Evolutionary conservation across 2,329 filamentous ascomycete genomes (phyloP).

Genomic region (Cladorrhinum sp.): DNA sequence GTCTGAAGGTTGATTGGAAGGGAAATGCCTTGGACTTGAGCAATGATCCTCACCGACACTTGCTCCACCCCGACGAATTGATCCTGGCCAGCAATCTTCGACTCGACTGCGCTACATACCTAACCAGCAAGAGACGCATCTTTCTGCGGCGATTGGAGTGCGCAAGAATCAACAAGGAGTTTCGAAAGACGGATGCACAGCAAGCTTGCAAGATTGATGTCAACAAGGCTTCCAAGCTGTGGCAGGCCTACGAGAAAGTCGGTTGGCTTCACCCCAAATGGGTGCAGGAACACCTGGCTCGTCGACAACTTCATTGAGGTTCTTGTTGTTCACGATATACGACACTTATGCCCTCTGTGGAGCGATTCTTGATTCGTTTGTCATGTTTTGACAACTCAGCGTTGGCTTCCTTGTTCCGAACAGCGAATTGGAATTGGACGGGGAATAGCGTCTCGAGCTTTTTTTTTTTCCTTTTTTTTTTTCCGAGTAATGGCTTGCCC

Average conservation of each 20-base stretch:
- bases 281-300: constrained; percentile 17
- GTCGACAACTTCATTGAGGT: neutral
- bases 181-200: constrained; percentile 92
- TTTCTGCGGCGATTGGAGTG: constrained; percentile 73
- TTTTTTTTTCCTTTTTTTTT: neutral
- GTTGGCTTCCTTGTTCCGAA: no score
- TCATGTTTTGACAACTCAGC: neutral
- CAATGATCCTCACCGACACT: constrained; percentile 63
- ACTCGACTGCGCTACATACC: constrained; percentile 81
- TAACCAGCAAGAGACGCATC: constrained; percentile 90
- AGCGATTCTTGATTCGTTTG: neutral
- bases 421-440: no score
- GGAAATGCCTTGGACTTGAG: constrained; percentile 73
- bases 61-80: constrained; percentile 77
- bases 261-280: constrained; percentile 67
- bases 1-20: constrained; percentile 84
- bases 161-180: constrained; percentile 70
- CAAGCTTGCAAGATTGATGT: constrained; percentile 98
- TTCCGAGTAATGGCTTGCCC: neutral
- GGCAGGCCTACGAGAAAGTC: constrained; percentile 82
- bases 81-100: constrained; percentile 73
- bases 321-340: no score
- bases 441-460: neutral
- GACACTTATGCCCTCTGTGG: no score
- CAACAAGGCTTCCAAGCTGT: constrained; percentile 93